Evolutionary conservation across 1,284 basidiomycete genomes (phyloP), one percentile per base, ranked within the genome.

Genomic region (Microbotryum lychnidis-dioicae): DNA sequence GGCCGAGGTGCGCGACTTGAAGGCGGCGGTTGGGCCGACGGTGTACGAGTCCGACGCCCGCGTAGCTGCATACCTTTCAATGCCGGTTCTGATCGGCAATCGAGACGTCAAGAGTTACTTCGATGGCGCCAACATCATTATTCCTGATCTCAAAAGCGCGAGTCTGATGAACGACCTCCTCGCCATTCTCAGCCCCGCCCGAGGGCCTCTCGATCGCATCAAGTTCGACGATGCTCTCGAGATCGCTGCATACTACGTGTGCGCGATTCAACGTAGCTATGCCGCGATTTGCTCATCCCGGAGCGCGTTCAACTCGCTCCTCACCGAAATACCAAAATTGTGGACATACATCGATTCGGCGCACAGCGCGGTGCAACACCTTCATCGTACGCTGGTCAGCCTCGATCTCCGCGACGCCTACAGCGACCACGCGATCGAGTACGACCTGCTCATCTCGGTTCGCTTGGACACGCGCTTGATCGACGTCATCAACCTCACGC

Each of bases 31-130:
- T 5, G 67, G 67, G 3, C 50, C 57, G 14, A 51, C 67, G 0
- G 55, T 69, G 5, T 69, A 60, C 60, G 67, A 69, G 46, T 67
- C 60, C 25, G 67, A 69, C 29, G 63, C 65, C 1, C 61, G 67
- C 20, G 62, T 64, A 12, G 56, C 65, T 3, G 67, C 67, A 6
- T 69, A 45, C 21, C 51, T 64, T 3, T 58, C 50, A 45, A 51
- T 67, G 54, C 61, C 66, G 8, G 47, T 52, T 9, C 44, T 65
- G 25, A 66, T 68, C 48, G 37, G 48, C 21, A 64, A 63, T 18
- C 47, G 50, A 3, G 66, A 68, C 48, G 47, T 68, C 16, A n/a
- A 37, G 54, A 60, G 63, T 20, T 65, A 59, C 54, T 68, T 65
- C 25, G 57, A 63, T 12, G 64, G 63, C 14, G 18, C 54, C 33